A percentile compares a stretch with the other conserved stretches of the same genome.
Conservation (phyloP, 2,329 filamentous ascomycete species). For the Chaetomiaceae sp. region DNA sequence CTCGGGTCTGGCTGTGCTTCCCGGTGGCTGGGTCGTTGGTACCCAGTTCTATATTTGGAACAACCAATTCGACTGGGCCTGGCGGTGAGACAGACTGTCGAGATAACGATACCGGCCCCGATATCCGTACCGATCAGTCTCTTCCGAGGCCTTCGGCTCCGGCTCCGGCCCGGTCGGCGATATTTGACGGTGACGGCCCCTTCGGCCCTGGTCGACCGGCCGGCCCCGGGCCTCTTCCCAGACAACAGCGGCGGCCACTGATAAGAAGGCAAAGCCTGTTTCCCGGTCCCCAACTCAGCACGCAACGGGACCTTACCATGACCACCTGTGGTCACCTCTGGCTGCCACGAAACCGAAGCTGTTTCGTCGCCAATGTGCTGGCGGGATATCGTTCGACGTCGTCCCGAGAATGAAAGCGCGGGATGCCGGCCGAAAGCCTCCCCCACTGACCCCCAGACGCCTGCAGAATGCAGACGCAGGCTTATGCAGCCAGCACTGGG, state of each 20-base stretch:
- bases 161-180: slow-evolving; percentile 12
- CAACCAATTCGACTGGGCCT: neutral
- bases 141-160: neutral
- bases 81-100: slow-evolving; percentile 1
- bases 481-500: slow-evolving; percentile 5
- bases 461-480: neutral
- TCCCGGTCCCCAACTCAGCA: neutral
- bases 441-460: slow-evolving; percentile 3
- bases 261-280: neutral
- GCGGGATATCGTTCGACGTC: slow-evolving; percentile 8
- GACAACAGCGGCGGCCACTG: neutral
- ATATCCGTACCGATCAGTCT: neutral
- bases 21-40: neutral
- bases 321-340: neutral
- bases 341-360: neutral
- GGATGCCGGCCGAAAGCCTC: neutral
- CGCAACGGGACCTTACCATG: too few relatives aligned
- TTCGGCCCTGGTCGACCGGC: neutral
- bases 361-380: neutral
- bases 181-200: neutral
- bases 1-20: slow-evolving; percentile 6
- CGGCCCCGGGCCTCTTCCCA: neutral
- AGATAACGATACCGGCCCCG: neutral
- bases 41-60: slow-evolving; percentile 14
- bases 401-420: neutral